Conservation (phyloP, 345 rosid genomes). For the Arabis alpina region DNA sequence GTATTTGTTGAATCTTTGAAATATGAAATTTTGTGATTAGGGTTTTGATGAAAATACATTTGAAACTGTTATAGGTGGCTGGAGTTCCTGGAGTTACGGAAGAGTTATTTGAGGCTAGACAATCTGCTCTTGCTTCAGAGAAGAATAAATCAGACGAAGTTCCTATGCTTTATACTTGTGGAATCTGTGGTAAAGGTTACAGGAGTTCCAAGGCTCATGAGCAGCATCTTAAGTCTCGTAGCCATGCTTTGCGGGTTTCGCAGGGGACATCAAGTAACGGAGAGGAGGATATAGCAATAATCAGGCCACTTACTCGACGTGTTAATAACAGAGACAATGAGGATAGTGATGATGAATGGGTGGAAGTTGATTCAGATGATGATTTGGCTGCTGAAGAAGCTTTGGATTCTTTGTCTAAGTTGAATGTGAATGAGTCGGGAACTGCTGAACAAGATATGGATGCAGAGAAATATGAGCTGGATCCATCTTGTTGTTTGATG, state of each 20-base stretch:
- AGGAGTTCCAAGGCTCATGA: conserved; percentile 83
- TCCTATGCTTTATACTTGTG: conserved; percentile 78
- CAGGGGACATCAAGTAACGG: conserved; percentile 51
- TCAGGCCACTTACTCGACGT: conserved; percentile 66
- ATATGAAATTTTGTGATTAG: background rate
- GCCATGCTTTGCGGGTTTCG: conserved; percentile 63
- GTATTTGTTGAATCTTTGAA: background rate
- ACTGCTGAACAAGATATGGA: conserved; percentile 52
- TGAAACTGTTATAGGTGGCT: conserved; percentile 58
- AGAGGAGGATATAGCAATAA: conserved; percentile 54
- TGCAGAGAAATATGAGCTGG: conserved; percentile 52
- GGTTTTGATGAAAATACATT: background rate
- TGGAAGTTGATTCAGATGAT: conserved; percentile 76
- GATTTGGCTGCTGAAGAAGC: conserved; percentile 62
- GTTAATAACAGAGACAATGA: conserved; percentile 44
- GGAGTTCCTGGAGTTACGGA: conserved; percentile 98
- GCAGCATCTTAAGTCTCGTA: conserved; percentile 83
- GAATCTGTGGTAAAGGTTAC: conserved; percentile 76
- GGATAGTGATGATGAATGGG: conserved; percentile 87
- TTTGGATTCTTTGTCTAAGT: conserved; percentile 50
- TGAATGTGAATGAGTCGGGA: conserved; percentile 59
- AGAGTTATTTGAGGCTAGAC: conserved; percentile 76
- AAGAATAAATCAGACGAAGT: conserved; percentile 56
- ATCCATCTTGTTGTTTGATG: conserved; percentile 88
- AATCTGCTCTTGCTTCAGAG: conserved; percentile 70